Percentiles rank a stretch among this genome's conserved stretches.
Conservation (phyloP, 345 rosid genomes). For the Dipteronia sinensis region DNA sequence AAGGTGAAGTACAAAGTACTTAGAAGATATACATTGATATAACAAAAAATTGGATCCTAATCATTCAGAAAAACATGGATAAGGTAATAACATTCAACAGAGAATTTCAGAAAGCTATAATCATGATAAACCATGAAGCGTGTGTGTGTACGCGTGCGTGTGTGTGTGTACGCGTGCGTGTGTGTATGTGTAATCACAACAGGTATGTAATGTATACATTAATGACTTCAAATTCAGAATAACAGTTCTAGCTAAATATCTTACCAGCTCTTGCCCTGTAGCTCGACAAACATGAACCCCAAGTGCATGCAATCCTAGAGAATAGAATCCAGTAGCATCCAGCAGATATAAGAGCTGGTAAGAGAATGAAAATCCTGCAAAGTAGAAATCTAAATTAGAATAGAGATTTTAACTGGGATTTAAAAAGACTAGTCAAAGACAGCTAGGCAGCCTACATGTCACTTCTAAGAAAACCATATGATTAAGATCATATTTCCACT, state of each 20-base stretch:
- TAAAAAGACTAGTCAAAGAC: constrained; percentile 4
- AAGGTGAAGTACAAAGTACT: constrained; percentile 22
- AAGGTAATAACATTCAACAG: background rate
- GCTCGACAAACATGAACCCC: constrained; percentile 98
- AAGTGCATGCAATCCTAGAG: constrained; percentile 87
- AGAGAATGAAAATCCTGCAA: constrained; percentile 86
- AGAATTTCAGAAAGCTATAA: background rate
- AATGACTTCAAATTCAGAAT: constrained; percentile 8
- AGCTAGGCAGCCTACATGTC: constrained; percentile 5
- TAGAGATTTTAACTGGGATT: constrained; percentile 7
- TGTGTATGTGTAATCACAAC: no score
- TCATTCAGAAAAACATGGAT: background rate
- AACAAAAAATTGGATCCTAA: background rate
- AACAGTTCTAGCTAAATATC: constrained; percentile 16
- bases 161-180: no score
- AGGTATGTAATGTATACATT: background rate
- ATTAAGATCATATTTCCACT: background rate
- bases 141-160: no score
- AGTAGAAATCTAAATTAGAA: constrained; percentile 27
- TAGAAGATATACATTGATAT: constrained; percentile 16
- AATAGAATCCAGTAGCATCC: constrained; percentile 97
- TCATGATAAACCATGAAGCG: background rate
- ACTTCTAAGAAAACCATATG: constrained; percentile 16
- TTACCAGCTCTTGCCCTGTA: constrained; percentile 98
- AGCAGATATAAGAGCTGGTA: constrained; percentile 90